Conservation (phyloP, 2,329 filamentous ascomycete species). For the Polytolypa hystricis region DNA sequence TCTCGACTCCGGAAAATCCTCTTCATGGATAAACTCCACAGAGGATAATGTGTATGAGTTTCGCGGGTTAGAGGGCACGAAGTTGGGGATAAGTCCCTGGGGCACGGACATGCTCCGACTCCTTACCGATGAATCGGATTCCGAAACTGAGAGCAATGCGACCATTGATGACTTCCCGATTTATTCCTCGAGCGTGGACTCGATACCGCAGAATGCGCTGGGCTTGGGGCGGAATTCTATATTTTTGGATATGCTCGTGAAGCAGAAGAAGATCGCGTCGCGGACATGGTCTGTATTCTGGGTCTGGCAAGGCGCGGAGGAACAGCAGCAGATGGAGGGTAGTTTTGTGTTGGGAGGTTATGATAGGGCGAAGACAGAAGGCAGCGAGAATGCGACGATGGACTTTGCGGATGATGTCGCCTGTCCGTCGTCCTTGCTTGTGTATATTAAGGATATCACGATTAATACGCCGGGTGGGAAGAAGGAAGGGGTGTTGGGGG, state of each 20-base stretch:
- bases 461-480: slow-evolving; percentile 1
- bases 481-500: background rate
- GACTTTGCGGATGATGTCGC: background rate
- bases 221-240: background rate
- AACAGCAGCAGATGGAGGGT: slow-evolving; percentile 8
- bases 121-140: slow-evolving; percentile 1
- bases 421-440: slow-evolving; percentile 7
- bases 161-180: slow-evolving; percentile 3
- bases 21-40: background rate
- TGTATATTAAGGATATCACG: slow-evolving; percentile 6
- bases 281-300: slow-evolving; percentile 10
- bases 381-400: slow-evolving; percentile 4
- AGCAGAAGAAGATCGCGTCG: slow-evolving; percentile 5
- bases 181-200: slow-evolving; percentile 1
- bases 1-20: slow-evolving; percentile 1
- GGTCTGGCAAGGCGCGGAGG: slow-evolving; percentile 6
- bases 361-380: slow-evolving; percentile 9
- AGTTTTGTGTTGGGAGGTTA: slow-evolving; percentile 9
- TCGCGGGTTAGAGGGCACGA: background rate
- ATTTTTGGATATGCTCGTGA: background rate
- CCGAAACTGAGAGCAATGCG: too few species aligned
- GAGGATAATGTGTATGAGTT: slow-evolving; percentile 1
- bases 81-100: background rate
- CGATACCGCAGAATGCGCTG: background rate
- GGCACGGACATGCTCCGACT: slow-evolving; percentile 6